phyloP scores from a whole-genome alignment of 305 asterid genomes.

The Fraxinus platypoda region DNA sequence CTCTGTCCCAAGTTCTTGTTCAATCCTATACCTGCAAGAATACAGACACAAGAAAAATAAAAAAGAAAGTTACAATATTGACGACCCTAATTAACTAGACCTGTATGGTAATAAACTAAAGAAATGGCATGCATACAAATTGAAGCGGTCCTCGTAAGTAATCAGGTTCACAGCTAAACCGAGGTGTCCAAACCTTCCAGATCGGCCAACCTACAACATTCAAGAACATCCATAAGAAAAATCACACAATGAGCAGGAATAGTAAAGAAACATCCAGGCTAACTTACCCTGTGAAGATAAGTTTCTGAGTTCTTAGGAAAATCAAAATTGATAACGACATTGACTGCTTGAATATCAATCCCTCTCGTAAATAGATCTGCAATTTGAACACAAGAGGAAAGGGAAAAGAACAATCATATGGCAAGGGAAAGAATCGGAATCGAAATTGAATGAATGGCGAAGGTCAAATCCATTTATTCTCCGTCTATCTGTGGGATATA shows the following conservation, averaged over 20 bases:
- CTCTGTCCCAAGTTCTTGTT: constrained; percentile 93
- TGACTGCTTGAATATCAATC: constrained; percentile 95
- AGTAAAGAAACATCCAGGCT: neutral
- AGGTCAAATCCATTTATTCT: neutral
- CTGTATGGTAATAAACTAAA: neutral
- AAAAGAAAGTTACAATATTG: neutral
- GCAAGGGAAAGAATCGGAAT: neutral
- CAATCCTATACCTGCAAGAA: constrained; percentile 77
- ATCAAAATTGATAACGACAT: constrained; percentile 91
- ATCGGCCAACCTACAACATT: constrained; percentile 80
- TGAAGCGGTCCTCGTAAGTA: constrained; percentile 94
- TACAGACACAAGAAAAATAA: neutral
- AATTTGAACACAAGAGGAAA: constrained; percentile 2
- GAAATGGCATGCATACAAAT: constrained; percentile 53
- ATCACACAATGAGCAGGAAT: neutral
- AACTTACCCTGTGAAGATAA: constrained; percentile 83
- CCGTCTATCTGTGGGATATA: neutral
- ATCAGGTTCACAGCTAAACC: constrained; percentile 94
- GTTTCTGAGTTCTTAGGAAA: constrained; percentile 93
- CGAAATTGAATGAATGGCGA: neutral
- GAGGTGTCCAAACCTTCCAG: constrained; percentile 97
- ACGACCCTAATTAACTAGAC: constrained; percentile 6
- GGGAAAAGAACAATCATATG: constrained; percentile 5
- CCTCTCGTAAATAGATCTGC: constrained; percentile 94
- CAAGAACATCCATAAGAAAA: constrained; percentile 17